Percentiles rank a stretch among this genome's conserved stretches.
Evolutionary conservation across 2,329 filamentous ascomycete species (phyloP).

Genomic region (Rutstroemia sp.): DNA sequence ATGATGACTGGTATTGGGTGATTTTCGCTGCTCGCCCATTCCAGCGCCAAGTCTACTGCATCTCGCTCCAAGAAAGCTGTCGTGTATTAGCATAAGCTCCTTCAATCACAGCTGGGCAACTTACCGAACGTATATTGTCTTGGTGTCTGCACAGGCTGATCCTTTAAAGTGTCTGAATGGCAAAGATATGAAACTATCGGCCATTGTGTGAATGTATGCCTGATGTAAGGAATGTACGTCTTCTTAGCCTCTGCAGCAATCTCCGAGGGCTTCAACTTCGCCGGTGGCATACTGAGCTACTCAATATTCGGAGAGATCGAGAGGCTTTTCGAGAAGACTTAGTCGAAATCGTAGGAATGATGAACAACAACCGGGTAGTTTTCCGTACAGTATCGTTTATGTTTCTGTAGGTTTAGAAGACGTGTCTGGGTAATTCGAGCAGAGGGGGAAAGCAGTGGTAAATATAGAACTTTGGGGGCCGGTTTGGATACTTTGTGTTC

Average conservation of each 20-base stretch:
- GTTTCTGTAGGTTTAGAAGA: too few species aligned
- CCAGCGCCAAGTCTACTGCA: slow-evolving; percentile 52
- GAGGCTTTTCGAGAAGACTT: background rate
- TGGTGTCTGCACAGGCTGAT: slow-evolving; percentile 9
- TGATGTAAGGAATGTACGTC: slow-evolving; percentile 59
- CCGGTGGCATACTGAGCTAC: slow-evolving; percentile 42
- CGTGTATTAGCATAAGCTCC: background rate
- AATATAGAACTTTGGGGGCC: too few species aligned
- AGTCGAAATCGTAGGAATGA: background rate
- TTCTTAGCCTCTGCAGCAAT: slow-evolving; percentile 68
- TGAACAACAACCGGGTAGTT: too few species aligned
- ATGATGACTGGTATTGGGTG: slow-evolving; percentile 29
- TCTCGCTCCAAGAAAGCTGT: slow-evolving; percentile 46
- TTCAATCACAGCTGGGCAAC: slow-evolving; percentile 12
- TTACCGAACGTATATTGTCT: slow-evolving; percentile 38
- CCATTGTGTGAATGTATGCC: slow-evolving; percentile 47
- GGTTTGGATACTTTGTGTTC: too few species aligned
- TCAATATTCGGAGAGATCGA: background rate
- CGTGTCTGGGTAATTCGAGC: too few species aligned
- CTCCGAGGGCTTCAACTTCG: slow-evolving; percentile 58
- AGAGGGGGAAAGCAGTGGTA: too few species aligned
- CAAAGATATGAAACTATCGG: slow-evolving; percentile 50
- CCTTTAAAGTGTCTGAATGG: slow-evolving; percentile 38
- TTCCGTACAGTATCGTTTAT: too few species aligned
- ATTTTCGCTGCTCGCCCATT: slow-evolving; percentile 39